phyloP scores from a whole-genome alignment of 148 eudicot species.

The Rhododendron kiyosumense region DNA sequence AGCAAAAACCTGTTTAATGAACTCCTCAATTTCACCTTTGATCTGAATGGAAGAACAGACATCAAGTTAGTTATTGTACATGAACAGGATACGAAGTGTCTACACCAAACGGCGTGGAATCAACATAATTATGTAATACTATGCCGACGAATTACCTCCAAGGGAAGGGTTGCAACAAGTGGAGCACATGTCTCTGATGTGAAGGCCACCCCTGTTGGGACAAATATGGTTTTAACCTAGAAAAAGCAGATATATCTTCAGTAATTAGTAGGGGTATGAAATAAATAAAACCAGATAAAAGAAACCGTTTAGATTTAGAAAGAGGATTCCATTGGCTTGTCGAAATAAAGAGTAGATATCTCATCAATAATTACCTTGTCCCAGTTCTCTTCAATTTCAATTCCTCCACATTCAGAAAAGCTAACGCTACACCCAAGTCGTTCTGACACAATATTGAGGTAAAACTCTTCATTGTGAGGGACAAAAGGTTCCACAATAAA shows the following conservation, averaged over 20 bases:
- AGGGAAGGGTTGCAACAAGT: constrained; percentile 85
- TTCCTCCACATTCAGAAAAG: constrained; percentile 99
- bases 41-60: constrained; percentile 37
- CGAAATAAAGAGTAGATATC: not conserved
- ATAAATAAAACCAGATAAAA: not conserved
- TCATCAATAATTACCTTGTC: constrained; percentile 61
- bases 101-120: not conserved
- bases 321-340: not conserved
- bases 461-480: constrained; percentile 93
- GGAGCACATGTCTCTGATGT: constrained; percentile 93
- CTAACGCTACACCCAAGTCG: constrained; percentile 91
- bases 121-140: not conserved
- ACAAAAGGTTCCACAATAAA: constrained; percentile 94
- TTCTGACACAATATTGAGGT: constrained; percentile 89
- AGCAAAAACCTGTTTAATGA: constrained; percentile 57
- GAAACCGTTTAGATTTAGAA: not conserved
- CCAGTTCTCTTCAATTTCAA: constrained; percentile 99
- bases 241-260: constrained; percentile 12
- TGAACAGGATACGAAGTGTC: not conserved
- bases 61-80: constrained; percentile 1
- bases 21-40: constrained; percentile 81
- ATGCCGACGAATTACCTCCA: constrained; percentile 60
- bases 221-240: constrained; percentile 85
- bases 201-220: constrained; percentile 73
- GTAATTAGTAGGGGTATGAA: not conserved